Evolutionary conservation across 371 early-diverging fungal genomes (phyloP).

Genomic region (Circinella umbellata): DNA sequence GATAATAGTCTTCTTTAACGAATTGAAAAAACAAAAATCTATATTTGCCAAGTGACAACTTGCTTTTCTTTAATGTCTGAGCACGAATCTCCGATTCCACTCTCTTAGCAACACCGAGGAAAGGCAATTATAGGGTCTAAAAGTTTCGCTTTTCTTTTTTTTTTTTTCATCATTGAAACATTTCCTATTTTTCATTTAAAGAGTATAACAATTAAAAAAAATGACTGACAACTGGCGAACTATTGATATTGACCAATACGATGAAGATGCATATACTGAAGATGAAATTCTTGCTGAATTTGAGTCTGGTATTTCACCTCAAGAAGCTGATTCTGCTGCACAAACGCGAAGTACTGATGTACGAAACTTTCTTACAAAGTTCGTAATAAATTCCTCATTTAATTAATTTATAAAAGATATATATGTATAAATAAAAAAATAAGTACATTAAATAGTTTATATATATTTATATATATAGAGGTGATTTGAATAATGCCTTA

Average conservation of each 20-base stretch:
- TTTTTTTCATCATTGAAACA: constrained; percentile 2
- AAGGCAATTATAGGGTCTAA: too few relatives aligned
- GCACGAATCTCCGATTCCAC: too few relatives aligned
- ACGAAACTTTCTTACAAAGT: constrained; percentile 58
- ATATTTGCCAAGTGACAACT: too few relatives aligned
- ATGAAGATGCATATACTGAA: constrained; percentile 78
- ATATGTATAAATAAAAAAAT: not conserved
- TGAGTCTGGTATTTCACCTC: constrained; percentile 42
- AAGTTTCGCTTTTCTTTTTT: too few relatives aligned
- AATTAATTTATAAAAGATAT: constrained; percentile 4
- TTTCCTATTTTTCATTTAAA: not conserved
- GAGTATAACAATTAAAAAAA: not conserved
- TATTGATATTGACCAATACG: constrained; percentile 82
- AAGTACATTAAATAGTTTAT: not conserved
- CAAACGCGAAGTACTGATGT: constrained; percentile 67
- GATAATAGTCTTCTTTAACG: too few relatives aligned
- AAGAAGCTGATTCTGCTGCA: constrained; percentile 61
- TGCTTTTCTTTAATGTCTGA: too few relatives aligned
- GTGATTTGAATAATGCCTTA: constrained; percentile 72
- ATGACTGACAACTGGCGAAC: constrained; percentile 70
- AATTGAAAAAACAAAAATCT: too few relatives aligned
- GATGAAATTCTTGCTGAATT: constrained; percentile 58
- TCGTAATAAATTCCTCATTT: too few relatives aligned
- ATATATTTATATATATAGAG: constrained; percentile 46
- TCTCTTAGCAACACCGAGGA: too few relatives aligned